A percentile compares a stretch with the other conserved stretches of the same genome.
These are phyloP conservation scores for Ophiognomonia clavigignenti-juglandacearum DNA, from an alignment of 2,329 filamentous ascomycete species.

Conservation along the genomic window DNA sequence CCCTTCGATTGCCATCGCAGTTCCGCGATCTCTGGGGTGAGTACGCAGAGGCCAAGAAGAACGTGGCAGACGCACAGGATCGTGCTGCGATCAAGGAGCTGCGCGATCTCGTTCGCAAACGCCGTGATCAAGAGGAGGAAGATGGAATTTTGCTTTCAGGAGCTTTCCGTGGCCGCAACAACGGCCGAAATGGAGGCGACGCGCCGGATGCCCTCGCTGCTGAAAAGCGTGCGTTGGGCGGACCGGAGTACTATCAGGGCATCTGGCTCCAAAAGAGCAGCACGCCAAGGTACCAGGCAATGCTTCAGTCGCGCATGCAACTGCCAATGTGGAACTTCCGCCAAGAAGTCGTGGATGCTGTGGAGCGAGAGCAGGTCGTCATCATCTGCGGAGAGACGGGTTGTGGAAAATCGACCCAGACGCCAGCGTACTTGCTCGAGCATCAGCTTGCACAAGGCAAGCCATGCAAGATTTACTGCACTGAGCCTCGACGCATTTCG, in stretches of 20 bases:
- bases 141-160: conserved; percentile 73
- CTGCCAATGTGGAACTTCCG: conserved; percentile 89
- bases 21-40: conserved; percentile 89
- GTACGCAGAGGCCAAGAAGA: conserved; percentile 66
- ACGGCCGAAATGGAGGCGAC: conserved; percentile 42
- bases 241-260: conserved; percentile 46
- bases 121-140: conserved; percentile 64
- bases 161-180: conserved; percentile 63
- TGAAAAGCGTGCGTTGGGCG: conserved; percentile 37
- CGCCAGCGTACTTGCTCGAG: conserved; percentile 91
- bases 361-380: conserved; percentile 77
- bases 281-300: conserved; percentile 64
- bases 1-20: conserved; percentile 67
- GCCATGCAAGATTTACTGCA: conserved; percentile 89
- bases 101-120: conserved; percentile 63
- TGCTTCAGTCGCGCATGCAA: conserved; percentile 73
- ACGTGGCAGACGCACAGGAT: conserved; percentile 64
- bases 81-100: conserved; percentile 63
- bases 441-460: conserved; percentile 77
- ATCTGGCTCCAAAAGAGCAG: conserved; percentile 57
- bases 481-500: conserved; percentile 91
- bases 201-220: conserved; percentile 40
- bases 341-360: conserved; percentile 68
- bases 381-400: conserved; percentile 97
- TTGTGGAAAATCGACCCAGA: conserved; percentile 94